Conservation (phyloP, 2,329 filamentous ascomycete species). For the Biscogniauxia mediterranea region DNA sequence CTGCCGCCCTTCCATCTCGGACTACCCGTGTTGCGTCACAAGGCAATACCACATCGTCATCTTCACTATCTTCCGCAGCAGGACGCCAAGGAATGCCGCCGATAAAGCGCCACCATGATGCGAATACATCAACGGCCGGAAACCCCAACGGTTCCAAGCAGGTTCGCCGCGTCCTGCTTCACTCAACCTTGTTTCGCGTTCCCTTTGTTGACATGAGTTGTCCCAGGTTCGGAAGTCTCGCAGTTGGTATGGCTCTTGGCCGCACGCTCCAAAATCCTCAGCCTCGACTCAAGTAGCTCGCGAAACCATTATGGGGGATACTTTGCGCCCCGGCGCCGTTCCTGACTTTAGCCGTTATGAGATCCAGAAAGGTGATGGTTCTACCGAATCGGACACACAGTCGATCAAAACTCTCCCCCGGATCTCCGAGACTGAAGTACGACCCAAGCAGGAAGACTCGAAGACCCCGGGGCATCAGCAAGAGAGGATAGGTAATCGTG, state of each 20-base stretch:
- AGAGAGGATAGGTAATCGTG: conserved; percentile 7
- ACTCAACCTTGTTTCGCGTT: conserved; percentile 1
- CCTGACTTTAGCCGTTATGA: conserved; percentile 54
- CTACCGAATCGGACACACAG: conserved; percentile 32
- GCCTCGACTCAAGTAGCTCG: conserved; percentile 60
- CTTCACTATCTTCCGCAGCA: conserved; percentile 7
- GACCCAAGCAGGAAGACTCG: conserved; percentile 29
- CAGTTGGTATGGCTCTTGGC: conserved; percentile 66
- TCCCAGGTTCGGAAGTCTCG: conserved; percentile 49
- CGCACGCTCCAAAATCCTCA: conserved; percentile 52
- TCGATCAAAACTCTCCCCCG: conserved; percentile 32
- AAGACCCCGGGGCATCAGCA: conserved; percentile 17
- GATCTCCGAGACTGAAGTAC: conserved; percentile 28
- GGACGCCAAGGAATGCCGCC: conserved; percentile 20
- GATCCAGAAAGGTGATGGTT: conserved; percentile 37
- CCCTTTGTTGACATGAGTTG: conserved; percentile 11
- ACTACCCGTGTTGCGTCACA: conserved; percentile 27
- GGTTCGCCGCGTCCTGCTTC: conserved; percentile 14
- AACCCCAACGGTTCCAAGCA: conserved; percentile 17
- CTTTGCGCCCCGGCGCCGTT: conserved; percentile 43
- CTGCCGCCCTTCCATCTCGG: conserved; percentile 20
- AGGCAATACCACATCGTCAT: conserved; percentile 2
- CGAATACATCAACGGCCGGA: conserved; percentile 16
- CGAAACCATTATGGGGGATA: conserved; percentile 60
- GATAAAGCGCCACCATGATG: conserved; percentile 17